Evolutionary conservation across 352 stramenopile genomes (phyloP).

Genomic region (Peronospora tabacina): DNA sequence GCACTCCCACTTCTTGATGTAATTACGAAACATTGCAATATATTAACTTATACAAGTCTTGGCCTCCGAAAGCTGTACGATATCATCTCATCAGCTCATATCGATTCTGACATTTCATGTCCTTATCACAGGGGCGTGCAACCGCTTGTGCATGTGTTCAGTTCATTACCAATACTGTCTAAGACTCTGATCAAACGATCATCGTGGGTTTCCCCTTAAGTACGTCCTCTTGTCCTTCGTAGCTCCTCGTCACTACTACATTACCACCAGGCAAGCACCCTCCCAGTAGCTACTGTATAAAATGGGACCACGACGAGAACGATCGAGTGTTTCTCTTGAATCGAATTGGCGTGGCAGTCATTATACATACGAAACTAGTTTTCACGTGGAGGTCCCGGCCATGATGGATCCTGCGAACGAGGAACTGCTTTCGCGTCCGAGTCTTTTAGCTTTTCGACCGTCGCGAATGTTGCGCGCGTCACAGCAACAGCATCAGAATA

Average conservation of each 20-base stretch:
- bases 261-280: not conserved
- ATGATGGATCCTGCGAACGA: conserved; percentile 34
- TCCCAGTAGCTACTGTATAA: not conserved
- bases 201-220: not conserved
- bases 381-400: conserved; percentile 27
- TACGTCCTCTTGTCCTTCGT: conserved; percentile 3
- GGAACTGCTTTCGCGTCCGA: conserved; percentile 25
- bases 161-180: conserved; percentile 14
- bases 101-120: conserved; percentile 2
- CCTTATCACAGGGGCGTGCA: not conserved
- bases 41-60: not conserved
- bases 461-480: conserved; percentile 44
- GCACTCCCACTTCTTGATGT: conserved; percentile 18
- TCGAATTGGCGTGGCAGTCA: conserved; percentile 17
- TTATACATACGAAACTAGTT: conserved; percentile 28
- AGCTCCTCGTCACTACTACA: not conserved
- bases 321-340: conserved; percentile 7
- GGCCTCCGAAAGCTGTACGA: not conserved
- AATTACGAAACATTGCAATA: not conserved
- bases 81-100: not conserved
- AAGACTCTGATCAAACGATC: conserved; percentile 22
- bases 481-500: conserved; percentile 40
- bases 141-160: conserved; percentile 9
- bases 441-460: conserved; percentile 41
- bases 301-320: conserved; percentile 24